Evolutionary conservation across 306 rosid genomes (phyloP).

Genomic region (Datisca glomerata): DNA sequence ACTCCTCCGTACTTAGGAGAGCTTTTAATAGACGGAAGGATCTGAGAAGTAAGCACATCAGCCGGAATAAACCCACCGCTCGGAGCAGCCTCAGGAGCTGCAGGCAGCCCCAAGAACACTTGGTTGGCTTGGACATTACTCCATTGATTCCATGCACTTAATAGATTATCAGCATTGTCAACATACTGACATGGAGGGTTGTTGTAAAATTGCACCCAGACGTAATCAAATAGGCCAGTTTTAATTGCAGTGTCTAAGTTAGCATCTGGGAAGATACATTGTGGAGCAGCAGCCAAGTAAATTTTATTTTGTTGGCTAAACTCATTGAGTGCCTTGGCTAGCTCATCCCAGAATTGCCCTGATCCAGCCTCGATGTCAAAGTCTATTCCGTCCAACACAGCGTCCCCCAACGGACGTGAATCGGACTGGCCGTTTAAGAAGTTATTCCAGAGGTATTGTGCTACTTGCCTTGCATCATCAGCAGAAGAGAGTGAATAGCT

Average conservation of each 20-base stretch:
- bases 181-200: slow-evolving; percentile 37
- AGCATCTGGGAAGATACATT: slow-evolving; percentile 41
- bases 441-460: slow-evolving; percentile 39
- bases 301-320: slow-evolving; percentile 17
- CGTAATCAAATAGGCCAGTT: slow-evolving; percentile 42
- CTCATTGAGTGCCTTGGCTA: slow-evolving; percentile 20
- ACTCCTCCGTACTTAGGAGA: slow-evolving; percentile 43
- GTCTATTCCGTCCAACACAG: slow-evolving; percentile 45
- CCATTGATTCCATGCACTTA: slow-evolving; percentile 52
- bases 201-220: slow-evolving; percentile 78
- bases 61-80: slow-evolving; percentile 50
- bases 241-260: slow-evolving; percentile 25
- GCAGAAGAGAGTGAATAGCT: slow-evolving; percentile 35
- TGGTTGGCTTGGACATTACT: slow-evolving; percentile 16
- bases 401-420: slow-evolving; percentile 41
- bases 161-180: slow-evolving; percentile 24
- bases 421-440: slow-evolving; percentile 35
- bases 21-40: slow-evolving; percentile 31
- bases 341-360: slow-evolving; percentile 21
- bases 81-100: slow-evolving; percentile 30
- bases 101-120: slow-evolving; percentile 59
- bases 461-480: slow-evolving; percentile 27
- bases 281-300: slow-evolving; percentile 43
- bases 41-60: slow-evolving; percentile 7
- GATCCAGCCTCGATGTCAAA: slow-evolving; percentile 40